These are phyloP conservation scores for Talaromyces wortmannii DNA, from an alignment of 495 filamentous ascomycete species.

Conservation along the genomic window DNA sequence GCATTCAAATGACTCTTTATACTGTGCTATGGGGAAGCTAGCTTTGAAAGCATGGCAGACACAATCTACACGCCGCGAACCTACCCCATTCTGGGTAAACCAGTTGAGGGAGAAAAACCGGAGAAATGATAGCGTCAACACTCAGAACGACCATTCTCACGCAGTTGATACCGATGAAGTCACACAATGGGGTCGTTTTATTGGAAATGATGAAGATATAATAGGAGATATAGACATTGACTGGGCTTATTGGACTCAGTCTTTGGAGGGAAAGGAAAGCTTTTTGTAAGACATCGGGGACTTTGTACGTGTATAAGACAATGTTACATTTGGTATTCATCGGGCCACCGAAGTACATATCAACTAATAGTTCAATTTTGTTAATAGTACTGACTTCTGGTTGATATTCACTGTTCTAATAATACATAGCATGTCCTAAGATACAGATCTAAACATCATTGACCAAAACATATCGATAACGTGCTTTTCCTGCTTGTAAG, in stretches of 20 bases:
- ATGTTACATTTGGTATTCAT: no score
- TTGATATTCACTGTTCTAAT: no score
- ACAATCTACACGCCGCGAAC: background rate
- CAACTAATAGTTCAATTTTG: no score
- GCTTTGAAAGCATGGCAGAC: background rate
- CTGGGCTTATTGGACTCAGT: background rate
- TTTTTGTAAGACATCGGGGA: no score
- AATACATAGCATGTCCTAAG: no score
- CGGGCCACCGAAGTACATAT: no score
- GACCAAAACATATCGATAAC: constrained; percentile 69
- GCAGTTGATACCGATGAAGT: background rate
- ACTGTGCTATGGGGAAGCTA: background rate
- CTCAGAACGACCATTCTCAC: background rate
- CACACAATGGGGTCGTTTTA: background rate
- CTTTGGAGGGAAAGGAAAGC: background rate
- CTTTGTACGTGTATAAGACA: no score
- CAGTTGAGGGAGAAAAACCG: background rate
- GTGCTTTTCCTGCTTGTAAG: constrained; percentile 61
- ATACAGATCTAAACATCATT: constrained; percentile 32
- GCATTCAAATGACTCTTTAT: background rate
- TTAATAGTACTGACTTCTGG: no score
- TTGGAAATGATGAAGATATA: background rate
- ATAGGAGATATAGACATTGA: background rate
- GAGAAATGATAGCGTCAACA: background rate
- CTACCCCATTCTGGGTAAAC: background rate